Evolutionary conservation across 306 rosid genomes (phyloP).

Genomic region (Dicorynia guianensis): DNA sequence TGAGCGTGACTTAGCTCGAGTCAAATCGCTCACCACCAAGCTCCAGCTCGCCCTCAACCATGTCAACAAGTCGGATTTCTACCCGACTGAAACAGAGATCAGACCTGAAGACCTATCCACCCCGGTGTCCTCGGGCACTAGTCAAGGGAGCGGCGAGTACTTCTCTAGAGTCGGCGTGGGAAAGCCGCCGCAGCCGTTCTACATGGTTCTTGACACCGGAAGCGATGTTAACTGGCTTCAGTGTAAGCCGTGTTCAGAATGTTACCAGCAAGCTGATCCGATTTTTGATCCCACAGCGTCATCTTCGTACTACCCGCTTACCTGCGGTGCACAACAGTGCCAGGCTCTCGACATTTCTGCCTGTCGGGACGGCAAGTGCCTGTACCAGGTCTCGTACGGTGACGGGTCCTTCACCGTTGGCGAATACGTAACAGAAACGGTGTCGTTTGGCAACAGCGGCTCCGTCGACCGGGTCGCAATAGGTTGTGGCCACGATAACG

Average conservation of each 20-base stretch:
- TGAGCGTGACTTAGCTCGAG: slow-evolving; percentile 79
- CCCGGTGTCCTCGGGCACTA: slow-evolving; percentile 68
- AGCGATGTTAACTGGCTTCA: slow-evolving; percentile 94
- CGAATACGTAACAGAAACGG: slow-evolving; percentile 67
- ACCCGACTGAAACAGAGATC: slow-evolving; percentile 55
- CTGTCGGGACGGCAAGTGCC: slow-evolving; percentile 59
- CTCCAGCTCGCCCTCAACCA: slow-evolving; percentile 51
- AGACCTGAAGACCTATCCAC: slow-evolving; percentile 66
- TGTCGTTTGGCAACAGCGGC: slow-evolving; percentile 73
- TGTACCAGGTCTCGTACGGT: slow-evolving; percentile 86
- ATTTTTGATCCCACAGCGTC: slow-evolving; percentile 68
- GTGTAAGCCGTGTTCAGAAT: slow-evolving; percentile 83
- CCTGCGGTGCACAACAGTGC: slow-evolving; percentile 70
- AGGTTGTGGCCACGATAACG: slow-evolving; percentile 92
- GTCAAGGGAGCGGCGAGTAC: slow-evolving; percentile 92
- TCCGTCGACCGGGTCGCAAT: slow-evolving; percentile 54
- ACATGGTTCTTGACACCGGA: slow-evolving; percentile 92
- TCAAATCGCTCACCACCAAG: slow-evolving; percentile 59
- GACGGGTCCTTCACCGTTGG: slow-evolving; percentile 93
- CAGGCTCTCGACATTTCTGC: slow-evolving; percentile 48
- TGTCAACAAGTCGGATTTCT: slow-evolving; percentile 54
- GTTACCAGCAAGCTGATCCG: slow-evolving; percentile 91
- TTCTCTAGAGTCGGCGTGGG: slow-evolving; percentile 83
- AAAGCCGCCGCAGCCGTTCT: slow-evolving; percentile 58
- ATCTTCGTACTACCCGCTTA: slow-evolving; percentile 52